These are phyloP conservation scores for Coniochaeta sp. DNA, from an alignment of 2,329 filamentous ascomycete genomes.

Conservation along the genomic window DNA sequence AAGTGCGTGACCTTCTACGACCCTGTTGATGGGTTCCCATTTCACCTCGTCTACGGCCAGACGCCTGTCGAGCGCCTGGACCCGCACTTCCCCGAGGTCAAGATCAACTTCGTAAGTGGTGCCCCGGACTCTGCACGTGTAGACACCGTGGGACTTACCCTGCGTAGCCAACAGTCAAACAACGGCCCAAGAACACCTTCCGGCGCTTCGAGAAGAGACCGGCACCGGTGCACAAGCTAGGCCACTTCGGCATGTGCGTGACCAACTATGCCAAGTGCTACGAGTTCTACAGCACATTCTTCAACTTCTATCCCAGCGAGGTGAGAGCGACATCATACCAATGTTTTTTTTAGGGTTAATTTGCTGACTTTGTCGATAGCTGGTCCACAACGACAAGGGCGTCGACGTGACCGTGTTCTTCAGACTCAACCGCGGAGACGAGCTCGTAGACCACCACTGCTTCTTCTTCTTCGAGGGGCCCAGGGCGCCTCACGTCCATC, in stretches of 20 bases:
- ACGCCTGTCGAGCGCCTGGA: slow-evolving; percentile 27
- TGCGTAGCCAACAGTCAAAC: slow-evolving; percentile 38
- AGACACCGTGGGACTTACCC: background rate
- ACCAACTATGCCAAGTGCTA: slow-evolving; percentile 40
- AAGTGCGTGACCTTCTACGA: slow-evolving; percentile 44
- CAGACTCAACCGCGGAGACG: slow-evolving; percentile 33
- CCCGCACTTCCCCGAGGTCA: slow-evolving; percentile 30
- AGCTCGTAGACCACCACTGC: slow-evolving; percentile 41
- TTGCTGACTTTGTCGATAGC: slow-evolving; percentile 13
- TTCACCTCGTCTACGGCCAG: slow-evolving; percentile 52
- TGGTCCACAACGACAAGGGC: slow-evolving; percentile 27
- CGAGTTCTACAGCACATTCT: slow-evolving; percentile 41
- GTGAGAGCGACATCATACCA: slow-evolving; percentile 15
- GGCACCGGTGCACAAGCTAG: slow-evolving; percentile 16
- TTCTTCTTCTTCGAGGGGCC: slow-evolving; percentile 43
- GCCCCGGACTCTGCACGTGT: slow-evolving; percentile 19
- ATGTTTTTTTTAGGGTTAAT: background rate
- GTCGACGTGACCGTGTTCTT: slow-evolving; percentile 36
- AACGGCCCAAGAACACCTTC: slow-evolving; percentile 38
- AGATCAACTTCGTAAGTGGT: slow-evolving; percentile 40
- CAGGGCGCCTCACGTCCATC: slow-evolving; percentile 49
- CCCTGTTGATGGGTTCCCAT: slow-evolving; percentile 47
- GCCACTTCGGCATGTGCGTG: slow-evolving; percentile 47
- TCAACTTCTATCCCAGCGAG: slow-evolving; percentile 46
- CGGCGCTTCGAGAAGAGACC: slow-evolving; percentile 41